Evolutionary conservation across 495 filamentous ascomycete species (phyloP).

Genomic region (Neurospora sp.): DNA sequence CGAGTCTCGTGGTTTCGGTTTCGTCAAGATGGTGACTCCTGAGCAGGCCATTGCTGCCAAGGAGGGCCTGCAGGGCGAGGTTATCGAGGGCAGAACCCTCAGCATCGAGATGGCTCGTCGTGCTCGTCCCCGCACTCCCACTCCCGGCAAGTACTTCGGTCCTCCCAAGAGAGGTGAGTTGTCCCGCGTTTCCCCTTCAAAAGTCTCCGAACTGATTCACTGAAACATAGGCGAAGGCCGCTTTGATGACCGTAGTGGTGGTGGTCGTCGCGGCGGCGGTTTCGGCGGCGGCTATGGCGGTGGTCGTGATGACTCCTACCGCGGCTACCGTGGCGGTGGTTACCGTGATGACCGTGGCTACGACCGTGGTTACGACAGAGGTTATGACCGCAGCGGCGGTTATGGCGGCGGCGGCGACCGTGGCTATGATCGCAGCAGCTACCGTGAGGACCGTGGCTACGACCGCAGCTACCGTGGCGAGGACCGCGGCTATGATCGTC

Average conservation of each 20-base stretch:
- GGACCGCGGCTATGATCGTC: slow-evolving; percentile 53
- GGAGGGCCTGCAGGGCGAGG: slow-evolving; percentile 89
- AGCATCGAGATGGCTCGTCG: slow-evolving; percentile 99
- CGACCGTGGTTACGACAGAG: slow-evolving; percentile 26
- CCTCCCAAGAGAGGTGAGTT: slow-evolving; percentile 91
- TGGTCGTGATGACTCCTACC: slow-evolving; percentile 26
- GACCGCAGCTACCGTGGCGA: slow-evolving; percentile 43
- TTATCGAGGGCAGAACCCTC: slow-evolving; percentile 88
- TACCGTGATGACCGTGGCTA: slow-evolving; percentile 35
- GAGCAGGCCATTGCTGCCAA: slow-evolving; percentile 95
- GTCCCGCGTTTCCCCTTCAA: slow-evolving; percentile 19
- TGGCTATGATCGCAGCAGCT: slow-evolving; percentile 33
- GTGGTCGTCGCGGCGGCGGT: slow-evolving; percentile 14
- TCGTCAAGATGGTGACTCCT: slow-evolving; percentile 94
- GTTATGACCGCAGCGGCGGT: slow-evolving; percentile 18
- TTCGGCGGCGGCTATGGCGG: slow-evolving; percentile 25
- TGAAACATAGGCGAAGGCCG: slow-evolving; percentile 22
- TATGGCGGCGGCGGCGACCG: slow-evolving; percentile 39
- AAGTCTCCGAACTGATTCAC: slow-evolving; percentile 51
- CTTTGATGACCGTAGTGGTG: slow-evolving; percentile 11
- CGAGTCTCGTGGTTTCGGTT: slow-evolving; percentile 97
- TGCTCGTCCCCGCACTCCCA: slow-evolving; percentile 86
- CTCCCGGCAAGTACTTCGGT: slow-evolving; percentile 97
- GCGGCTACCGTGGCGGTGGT: slow-evolving; percentile 25
- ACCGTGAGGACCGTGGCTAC: slow-evolving; percentile 36